Evolutionary conservation across 129 eudicot genomes (phyloP).

Genomic region (Chrysanthemum seticuspe): DNA sequence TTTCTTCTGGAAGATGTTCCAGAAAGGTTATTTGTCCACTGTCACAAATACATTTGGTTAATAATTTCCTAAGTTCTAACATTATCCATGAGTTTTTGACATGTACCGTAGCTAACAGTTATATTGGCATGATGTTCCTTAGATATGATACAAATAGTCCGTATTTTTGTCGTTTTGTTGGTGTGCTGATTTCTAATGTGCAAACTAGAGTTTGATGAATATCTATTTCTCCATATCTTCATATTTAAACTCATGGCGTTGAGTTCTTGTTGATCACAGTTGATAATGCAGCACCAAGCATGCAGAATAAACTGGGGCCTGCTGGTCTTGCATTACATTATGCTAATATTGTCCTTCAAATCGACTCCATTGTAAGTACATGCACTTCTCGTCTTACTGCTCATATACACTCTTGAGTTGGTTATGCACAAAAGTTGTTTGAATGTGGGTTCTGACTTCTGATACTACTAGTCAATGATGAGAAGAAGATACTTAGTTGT

Average conservation of each 20-base stretch:
- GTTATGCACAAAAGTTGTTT: no score
- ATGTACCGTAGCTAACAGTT: no score
- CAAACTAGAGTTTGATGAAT: background rate
- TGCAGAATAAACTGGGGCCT: slow-evolving; percentile 65
- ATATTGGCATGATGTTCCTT: no score
- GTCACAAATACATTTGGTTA: background rate
- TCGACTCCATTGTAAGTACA: slow-evolving; percentile 67
- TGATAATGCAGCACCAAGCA: slow-evolving; percentile 34
- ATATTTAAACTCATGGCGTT: slow-evolving; percentile 23
- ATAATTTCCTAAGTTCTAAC: background rate
- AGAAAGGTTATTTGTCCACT: background rate
- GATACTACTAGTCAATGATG: no score
- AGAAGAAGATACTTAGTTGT: no score
- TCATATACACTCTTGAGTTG: no score
- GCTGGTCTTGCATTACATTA: slow-evolving; percentile 91
- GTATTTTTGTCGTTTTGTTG: no score
- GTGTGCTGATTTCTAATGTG: no score
- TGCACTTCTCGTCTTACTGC: background rate
- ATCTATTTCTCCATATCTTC: background rate
- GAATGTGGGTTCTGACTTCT: no score
- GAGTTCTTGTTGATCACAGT: slow-evolving; percentile 32
- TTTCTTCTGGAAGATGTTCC: background rate
- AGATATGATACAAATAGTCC: no score
- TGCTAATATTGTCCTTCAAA: slow-evolving; percentile 81
- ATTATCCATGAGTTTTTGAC: background rate